These are phyloP conservation scores for Trematosphaeria pertusa DNA, from an alignment of 2,329 filamentous ascomycete genomes.

Conservation along the genomic window DNA sequence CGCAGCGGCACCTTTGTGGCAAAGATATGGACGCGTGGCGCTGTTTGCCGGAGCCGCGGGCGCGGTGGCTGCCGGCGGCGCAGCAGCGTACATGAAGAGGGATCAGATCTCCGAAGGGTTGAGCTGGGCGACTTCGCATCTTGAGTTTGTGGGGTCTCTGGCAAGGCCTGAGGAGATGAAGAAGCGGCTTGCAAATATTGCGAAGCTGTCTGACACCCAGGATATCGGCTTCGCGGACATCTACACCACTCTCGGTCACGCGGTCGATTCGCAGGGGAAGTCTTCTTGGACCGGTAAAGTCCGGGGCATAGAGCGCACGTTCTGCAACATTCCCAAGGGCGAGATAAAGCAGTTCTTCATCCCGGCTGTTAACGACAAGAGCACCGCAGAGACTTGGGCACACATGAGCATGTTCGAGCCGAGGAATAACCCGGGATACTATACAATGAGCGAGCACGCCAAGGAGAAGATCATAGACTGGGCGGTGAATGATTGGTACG, in stretches of 20 bases:
- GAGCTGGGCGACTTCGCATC: conserved; percentile 85
- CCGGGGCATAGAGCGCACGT: conserved; percentile 77
- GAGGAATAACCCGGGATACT: conserved; percentile 75
- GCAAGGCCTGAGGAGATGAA: conserved; percentile 83
- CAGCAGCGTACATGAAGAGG: conserved; percentile 84
- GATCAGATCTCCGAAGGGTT: conserved; percentile 79
- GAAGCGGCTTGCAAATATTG: conserved; percentile 72
- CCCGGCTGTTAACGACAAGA: conserved; percentile 74
- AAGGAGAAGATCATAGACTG: conserved; percentile 70
- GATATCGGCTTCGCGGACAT: conserved; percentile 82
- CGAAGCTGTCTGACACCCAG: conserved; percentile 68
- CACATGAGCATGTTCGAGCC: conserved; percentile 83
- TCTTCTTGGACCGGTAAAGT: conserved; percentile 60
- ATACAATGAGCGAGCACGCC: conserved; percentile 69
- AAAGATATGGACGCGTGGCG: conserved; percentile 82
- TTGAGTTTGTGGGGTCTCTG: conserved; percentile 92
- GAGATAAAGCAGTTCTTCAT: conserved; percentile 41
- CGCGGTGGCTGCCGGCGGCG: conserved; percentile 80
- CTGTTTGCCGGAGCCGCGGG: conserved; percentile 84
- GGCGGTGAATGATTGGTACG: conserved; percentile 72
- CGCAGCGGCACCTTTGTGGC: conserved; percentile 64
- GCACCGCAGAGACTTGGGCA: conserved; percentile 77
- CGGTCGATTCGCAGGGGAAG: conserved; percentile 59
- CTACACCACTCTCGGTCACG: conserved; percentile 82
- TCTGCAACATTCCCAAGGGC: conserved; percentile 70